Evolutionary conservation across 2,329 filamentous ascomycete species (phyloP).

Genomic region (Epichloe festucae): DNA sequence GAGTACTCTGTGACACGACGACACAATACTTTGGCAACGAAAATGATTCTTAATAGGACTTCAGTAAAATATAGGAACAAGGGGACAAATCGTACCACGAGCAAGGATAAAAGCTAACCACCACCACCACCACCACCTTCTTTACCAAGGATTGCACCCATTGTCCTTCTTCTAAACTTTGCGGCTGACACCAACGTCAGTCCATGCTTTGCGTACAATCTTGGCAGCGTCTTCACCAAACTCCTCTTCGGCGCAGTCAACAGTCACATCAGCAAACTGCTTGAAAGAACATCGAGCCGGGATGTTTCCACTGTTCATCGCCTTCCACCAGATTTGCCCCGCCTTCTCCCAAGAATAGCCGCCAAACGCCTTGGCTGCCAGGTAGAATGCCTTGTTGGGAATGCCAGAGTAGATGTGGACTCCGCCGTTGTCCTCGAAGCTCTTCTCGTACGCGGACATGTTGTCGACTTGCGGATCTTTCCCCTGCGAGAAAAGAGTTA

Average conservation of each 20-base stretch:
- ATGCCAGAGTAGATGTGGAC: slow-evolving; percentile 45
- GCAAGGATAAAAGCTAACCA: background rate
- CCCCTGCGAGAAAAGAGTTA: slow-evolving; percentile 19
- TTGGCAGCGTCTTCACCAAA: slow-evolving; percentile 29
- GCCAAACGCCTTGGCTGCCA: slow-evolving; percentile 32
- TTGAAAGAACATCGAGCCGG: slow-evolving; percentile 29
- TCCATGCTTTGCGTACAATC: slow-evolving; percentile 33
- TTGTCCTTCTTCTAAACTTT: slow-evolving; percentile 8
- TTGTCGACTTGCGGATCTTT: slow-evolving; percentile 39
- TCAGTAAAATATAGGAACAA: background rate
- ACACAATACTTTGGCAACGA: too few species aligned
- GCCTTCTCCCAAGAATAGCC: slow-evolving; percentile 42
- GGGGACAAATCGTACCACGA: background rate
- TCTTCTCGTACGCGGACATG: slow-evolving; percentile 29
- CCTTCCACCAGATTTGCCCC: slow-evolving; percentile 39
- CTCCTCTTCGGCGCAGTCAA: slow-evolving; percentile 29
- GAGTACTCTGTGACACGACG: too few species aligned
- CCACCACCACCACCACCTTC: background rate
- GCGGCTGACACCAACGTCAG: slow-evolving; percentile 30
- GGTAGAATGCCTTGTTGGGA: slow-evolving; percentile 44
- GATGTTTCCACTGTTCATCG: slow-evolving; percentile 30
- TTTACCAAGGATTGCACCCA: slow-evolving; percentile 5
- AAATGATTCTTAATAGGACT: background rate
- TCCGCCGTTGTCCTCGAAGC: slow-evolving; percentile 35
- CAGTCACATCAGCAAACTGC: slow-evolving; percentile 36